Evolutionary conservation across 345 rosid species (phyloP), one percentile per base, ranked within the genome.

Genomic region (Lepidium sativum): DNA sequence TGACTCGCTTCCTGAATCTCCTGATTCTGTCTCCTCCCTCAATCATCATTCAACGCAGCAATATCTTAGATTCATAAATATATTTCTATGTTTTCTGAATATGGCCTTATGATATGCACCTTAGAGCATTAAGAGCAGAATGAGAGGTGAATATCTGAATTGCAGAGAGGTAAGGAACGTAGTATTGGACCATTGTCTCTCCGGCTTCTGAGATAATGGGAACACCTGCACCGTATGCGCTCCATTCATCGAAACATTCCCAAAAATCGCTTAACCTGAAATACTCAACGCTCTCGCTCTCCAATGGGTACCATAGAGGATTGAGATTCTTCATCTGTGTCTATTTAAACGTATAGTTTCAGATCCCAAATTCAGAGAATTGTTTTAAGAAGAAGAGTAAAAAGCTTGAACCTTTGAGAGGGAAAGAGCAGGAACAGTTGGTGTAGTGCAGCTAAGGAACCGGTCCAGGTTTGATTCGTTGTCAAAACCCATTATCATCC

Each of bases 221-320:
- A 40, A 94, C 97, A 15, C 99, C 97, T 47, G 96, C 99, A 34
- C 99, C 99, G 63, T 94, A 94, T 1, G 96, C 99, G 57, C 99
- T 94, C 99, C 97, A 90, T 73, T 94, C 97, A 59, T 90, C 99
- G 59, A 66, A 94, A 72, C 84, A 82, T 63, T 70, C 80, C 99
- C 99, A 94, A 2, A 90, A 83, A 80, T 90, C 97, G 43, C 76
- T 65, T 67, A 94, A 68, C 34, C 80, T 86, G 74, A 94, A 94
- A 72, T 78, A 94, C 42, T 90, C 95, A 6, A 94, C 84, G 58
- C 76, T 76, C 71, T 85, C 81, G 58, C 76, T 79, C 75, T 86
- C 97, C 86, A 85, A 80, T 0, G 97, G 95, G 55, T 86, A 88
- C 99, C 99, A 94, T 20, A 90, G 49, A 31, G 77, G 73, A 71